Base-by-base conservation (phyloP, 176 grass and related monocot species). In the Leersia perrieri region DNA sequence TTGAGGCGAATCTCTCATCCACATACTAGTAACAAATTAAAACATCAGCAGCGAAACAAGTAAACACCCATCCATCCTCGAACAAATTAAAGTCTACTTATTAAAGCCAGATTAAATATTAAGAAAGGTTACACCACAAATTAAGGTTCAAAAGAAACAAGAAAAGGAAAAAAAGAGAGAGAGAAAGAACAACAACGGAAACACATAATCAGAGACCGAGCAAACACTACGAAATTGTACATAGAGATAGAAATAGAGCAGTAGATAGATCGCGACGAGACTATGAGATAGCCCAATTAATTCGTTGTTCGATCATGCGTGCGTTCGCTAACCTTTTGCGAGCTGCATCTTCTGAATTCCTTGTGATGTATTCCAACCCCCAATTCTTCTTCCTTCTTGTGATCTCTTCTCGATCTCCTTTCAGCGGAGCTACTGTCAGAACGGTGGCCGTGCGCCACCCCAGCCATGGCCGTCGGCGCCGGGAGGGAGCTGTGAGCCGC, bases 251-350 rank as follows among this genome's bases (percentile, higher is more conserved):
- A 80, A 91, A 91, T 88, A 67, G 77, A 75, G 68, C 76, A 47
- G 40, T 82, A 82, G 81, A 84, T 84, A 87, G 65, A 86, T 72
- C 51, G 66, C n/a, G n/a, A n/a, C n/a, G n/a, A n/a, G n/a, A n/a
- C n/a, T n/a, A n/a, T n/a, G n/a, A 10, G 53, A 49, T 65, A 83
- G 77, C 35, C 69, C 72, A n/a, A n/a, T 68, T 76, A 78, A 53
- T 53, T 8, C 20, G 32, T 81, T 25, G 61, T 86, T 44, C n/a
- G n/a, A n/a, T n/a, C 79, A 38, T 68, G 71, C 75, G 67, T 75
- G 81, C 60, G 25, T 85, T 62, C 73, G 86, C 91, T 97, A 93
- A 97, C 94, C 94, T 97, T 97, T 80, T 88, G 93, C 86, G 70
- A 72, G 16, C 60, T 79, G 42, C 76, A 61, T 18, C 22, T 2